These are phyloP conservation scores for Penicillium odoratum DNA, from an alignment of 495 filamentous ascomycete genomes.

Conservation along the genomic window DNA sequence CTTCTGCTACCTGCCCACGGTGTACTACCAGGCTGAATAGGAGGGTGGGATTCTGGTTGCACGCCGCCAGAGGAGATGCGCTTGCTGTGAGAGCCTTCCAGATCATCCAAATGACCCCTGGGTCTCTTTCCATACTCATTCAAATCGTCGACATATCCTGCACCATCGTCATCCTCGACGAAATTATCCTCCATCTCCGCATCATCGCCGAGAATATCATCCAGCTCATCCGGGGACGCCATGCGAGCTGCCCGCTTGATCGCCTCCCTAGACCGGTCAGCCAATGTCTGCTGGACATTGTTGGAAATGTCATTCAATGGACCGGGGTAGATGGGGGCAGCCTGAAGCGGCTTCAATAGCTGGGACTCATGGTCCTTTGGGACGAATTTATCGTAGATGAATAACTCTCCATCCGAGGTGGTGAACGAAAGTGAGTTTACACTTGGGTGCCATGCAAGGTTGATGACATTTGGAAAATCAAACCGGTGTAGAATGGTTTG, in stretches of 20 bases:
- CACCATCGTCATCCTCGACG: slow-evolving; percentile 93
- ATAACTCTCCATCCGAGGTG: slow-evolving; percentile 86
- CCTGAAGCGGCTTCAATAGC: slow-evolving; percentile 62
- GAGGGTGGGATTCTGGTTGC: slow-evolving; percentile 69
- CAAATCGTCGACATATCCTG: slow-evolving; percentile 69
- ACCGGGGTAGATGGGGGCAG: slow-evolving; percentile 84
- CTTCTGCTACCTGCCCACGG: slow-evolving; percentile 92
- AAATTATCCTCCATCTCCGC: slow-evolving; percentile 69
- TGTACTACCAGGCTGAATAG: slow-evolving; percentile 92
- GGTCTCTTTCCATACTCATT: slow-evolving; percentile 64
- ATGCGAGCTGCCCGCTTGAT: slow-evolving; percentile 41
- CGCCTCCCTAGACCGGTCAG: slow-evolving; percentile 56
- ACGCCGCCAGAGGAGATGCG: slow-evolving; percentile 57
- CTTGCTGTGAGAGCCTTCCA: slow-evolving; percentile 56
- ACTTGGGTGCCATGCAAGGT: slow-evolving; percentile 86
- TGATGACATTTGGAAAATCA: slow-evolving; percentile 77
- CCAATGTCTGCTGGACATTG: slow-evolving; percentile 56
- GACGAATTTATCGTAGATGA: slow-evolving; percentile 80
- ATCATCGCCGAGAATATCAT: slow-evolving; percentile 53
- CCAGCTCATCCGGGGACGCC: slow-evolving; percentile 58
- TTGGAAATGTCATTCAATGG: slow-evolving; percentile 70
- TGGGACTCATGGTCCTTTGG: slow-evolving; percentile 60
- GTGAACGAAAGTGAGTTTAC: slow-evolving; percentile 88
- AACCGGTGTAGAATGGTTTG: slow-evolving; percentile 68
- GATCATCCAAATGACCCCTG: slow-evolving; percentile 51